Evolutionary conservation across 768 basidiomycete genomes (phyloP).

Genomic region (Mrakia frigida): DNA sequence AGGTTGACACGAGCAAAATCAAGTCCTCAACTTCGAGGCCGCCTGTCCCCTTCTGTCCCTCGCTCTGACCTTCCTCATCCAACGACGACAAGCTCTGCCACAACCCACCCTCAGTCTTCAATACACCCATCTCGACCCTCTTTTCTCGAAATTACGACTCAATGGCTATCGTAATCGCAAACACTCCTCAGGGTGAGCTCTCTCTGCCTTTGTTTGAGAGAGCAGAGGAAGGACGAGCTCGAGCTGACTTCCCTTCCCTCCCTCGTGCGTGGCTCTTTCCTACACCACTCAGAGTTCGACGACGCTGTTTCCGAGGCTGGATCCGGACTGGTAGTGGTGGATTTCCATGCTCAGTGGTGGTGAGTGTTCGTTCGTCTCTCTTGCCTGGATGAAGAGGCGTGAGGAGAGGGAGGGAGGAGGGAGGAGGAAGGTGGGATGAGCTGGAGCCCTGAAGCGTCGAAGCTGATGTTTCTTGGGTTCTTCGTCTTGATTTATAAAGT

Average conservation of each 20-base stretch:
- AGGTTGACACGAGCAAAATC: too few species aligned
- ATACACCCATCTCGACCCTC: neutral
- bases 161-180: neutral
- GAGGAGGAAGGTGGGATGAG: neutral
- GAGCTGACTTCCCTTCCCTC: neutral
- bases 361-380: neutral
- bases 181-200: neutral
- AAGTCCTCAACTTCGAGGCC: too few species aligned
- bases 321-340: neutral
- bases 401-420: neutral
- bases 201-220: neutral
- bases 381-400: neutral
- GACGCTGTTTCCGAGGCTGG: neutral
- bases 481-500: neutral
- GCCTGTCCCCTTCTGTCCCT: neutral
- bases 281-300: conserved; percentile 13
- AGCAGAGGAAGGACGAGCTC: neutral
- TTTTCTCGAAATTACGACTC: neutral
- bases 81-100: too few species aligned
- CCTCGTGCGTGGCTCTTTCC: neutral
- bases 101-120: neutral
- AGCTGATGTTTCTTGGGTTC: neutral
- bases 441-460: too few species aligned
- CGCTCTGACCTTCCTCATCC: neutral
- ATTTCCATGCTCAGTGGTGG: conserved; percentile 22